These are phyloP conservation scores for Lobosporangium transversale DNA, from an alignment of 192 early-diverging fungal species.

Conservation along the genomic window DNA sequence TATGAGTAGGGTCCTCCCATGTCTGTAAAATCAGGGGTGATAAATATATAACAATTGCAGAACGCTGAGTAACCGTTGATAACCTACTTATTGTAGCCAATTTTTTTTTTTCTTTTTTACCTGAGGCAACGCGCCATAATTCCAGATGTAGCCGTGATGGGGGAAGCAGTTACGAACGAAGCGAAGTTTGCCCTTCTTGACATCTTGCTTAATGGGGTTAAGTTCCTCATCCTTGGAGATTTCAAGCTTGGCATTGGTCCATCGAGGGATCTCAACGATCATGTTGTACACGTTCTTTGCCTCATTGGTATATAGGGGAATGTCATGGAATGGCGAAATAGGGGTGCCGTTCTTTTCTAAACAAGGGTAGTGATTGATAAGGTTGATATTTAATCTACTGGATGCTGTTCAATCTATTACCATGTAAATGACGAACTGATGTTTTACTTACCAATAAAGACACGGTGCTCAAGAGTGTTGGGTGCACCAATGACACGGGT, in stretches of 20 bases:
- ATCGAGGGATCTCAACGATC: constrained; percentile 98
- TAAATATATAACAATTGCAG: background rate
- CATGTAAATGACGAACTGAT: background rate
- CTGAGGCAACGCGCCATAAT: constrained; percentile 99
- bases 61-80: too few relatives aligned
- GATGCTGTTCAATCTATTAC: background rate
- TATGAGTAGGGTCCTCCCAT: constrained; percentile 96
- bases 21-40: constrained; percentile 61
- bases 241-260: constrained; percentile 99
- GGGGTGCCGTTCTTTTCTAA: constrained; percentile 83
- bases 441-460: constrained; percentile 77
- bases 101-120: too few relatives aligned
- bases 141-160: constrained; percentile 99
- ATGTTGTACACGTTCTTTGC: constrained; percentile 96
- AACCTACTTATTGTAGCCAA: background rate
- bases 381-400: background rate
- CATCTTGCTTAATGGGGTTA: constrained; percentile 99
- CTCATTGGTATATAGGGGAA: constrained; percentile 92
- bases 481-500: constrained; percentile 86
- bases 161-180: constrained; percentile 99
- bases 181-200: constrained; percentile 99
- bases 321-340: constrained; percentile 97
- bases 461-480: constrained; percentile 90
- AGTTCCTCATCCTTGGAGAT: constrained; percentile 95
- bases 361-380: background rate